Percentiles rank a stretch among this genome's conserved stretches.
Evolutionary conservation across 306 rosid genomes (phyloP).

Genomic region (Quercus rubra): DNA sequence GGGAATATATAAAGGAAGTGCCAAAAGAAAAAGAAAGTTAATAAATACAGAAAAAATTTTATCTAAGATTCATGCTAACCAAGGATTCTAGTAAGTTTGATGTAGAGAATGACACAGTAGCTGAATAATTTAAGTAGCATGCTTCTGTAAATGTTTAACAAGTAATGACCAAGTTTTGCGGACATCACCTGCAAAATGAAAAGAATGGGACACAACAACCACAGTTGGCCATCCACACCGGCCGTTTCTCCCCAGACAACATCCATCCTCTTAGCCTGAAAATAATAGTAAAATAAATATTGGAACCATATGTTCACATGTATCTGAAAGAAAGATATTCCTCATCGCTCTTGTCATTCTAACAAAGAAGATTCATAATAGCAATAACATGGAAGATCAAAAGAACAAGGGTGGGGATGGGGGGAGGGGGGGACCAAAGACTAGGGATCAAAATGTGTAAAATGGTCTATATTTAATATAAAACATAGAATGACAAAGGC

Average conservation of each 20-base stretch:
- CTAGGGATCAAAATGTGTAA: background rate
- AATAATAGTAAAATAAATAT: constrained; percentile 21
- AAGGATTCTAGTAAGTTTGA: too few relatives aligned
- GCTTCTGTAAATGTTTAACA: background rate
- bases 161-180: constrained; percentile 6
- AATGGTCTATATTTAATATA: background rate
- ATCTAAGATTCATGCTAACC: too few relatives aligned
- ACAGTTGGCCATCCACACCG: constrained; percentile 92
- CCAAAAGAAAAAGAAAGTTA: too few relatives aligned
- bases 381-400: background rate
- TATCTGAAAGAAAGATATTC: background rate
- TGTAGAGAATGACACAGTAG: too few relatives aligned
- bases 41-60: too few relatives aligned
- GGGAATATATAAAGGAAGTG: too few relatives aligned
- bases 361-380: background rate
- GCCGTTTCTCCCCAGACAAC: constrained; percentile 99
- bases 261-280: constrained; percentile 99
- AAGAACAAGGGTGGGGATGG: background rate
- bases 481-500: constrained; percentile 14
- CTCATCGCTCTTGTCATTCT: background rate
- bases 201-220: constrained; percentile 91
- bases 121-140: background rate
- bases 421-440: background rate
- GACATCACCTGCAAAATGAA: constrained; percentile 81
- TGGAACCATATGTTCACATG: background rate